phyloP scores from a whole-genome alignment of 2,329 filamentous ascomycete species.

The Fusarium euwallaceae region DNA sequence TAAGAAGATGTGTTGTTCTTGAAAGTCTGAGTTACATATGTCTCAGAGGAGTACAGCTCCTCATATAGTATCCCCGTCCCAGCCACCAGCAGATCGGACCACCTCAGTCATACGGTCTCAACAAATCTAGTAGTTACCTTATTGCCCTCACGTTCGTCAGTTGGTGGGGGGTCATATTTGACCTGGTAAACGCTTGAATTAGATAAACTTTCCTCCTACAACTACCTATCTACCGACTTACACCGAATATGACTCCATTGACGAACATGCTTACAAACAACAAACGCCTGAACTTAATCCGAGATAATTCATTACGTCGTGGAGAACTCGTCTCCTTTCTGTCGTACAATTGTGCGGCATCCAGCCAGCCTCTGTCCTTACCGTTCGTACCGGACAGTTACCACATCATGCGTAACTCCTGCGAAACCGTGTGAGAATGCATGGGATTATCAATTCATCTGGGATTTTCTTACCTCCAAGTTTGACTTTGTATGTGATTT shows the following conservation, averaged over 20 bases:
- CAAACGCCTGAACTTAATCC: background rate
- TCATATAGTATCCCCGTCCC: too few relatives aligned
- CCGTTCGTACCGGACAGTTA: slow-evolving; percentile 53
- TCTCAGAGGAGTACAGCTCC: too few relatives aligned
- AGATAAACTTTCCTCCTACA: background rate
- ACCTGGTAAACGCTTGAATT: background rate
- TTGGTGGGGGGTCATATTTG: background rate
- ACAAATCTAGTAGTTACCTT: background rate
- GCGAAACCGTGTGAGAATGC: slow-evolving; percentile 20
- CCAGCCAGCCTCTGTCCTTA: background rate
- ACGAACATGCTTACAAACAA: background rate
- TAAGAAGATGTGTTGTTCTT: too few relatives aligned
- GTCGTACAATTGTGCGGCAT: slow-evolving; percentile 7
- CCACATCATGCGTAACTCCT: slow-evolving; percentile 55
- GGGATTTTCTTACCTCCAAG: slow-evolving; percentile 50
- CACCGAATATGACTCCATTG: background rate
- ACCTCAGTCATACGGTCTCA: too few relatives aligned
- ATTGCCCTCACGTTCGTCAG: background rate
- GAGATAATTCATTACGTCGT: background rate
- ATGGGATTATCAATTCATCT: background rate
- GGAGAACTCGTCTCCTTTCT: slow-evolving; percentile 1
- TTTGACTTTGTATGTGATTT: slow-evolving; percentile 54
- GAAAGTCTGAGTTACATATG: too few relatives aligned
- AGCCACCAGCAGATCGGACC: too few relatives aligned
- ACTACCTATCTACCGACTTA: background rate